phyloP scores from a whole-genome alignment of 495 filamentous ascomycete species.

The Lasiosphaeria ovina region DNA sequence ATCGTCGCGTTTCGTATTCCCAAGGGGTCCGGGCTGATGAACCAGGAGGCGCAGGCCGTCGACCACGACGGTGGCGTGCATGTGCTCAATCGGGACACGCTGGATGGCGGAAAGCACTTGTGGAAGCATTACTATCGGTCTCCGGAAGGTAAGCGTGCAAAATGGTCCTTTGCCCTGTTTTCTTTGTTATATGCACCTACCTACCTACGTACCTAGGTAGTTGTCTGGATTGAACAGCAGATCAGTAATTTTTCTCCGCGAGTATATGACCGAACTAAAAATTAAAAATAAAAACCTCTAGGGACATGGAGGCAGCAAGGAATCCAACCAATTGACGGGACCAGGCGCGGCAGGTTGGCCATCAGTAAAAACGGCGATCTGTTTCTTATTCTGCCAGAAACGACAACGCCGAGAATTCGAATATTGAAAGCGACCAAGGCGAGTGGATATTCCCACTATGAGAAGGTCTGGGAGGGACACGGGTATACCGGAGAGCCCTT shows the following conservation, averaged over 20 bases:
- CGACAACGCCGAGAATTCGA: conserved; percentile 22
- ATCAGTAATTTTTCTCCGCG: neutral
- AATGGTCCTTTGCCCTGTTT: neutral
- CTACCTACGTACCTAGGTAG: neutral
- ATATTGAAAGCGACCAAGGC: conserved; percentile 33
- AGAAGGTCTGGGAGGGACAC: conserved; percentile 32
- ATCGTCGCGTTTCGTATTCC: conserved; percentile 42
- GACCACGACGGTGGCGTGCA: conserved; percentile 45
- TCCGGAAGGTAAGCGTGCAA: conserved; percentile 28
- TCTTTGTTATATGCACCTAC: neutral
- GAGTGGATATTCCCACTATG: conserved; percentile 27
- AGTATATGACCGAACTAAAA: neutral
- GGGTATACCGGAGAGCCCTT: conserved; percentile 38
- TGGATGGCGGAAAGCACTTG: conserved; percentile 24
- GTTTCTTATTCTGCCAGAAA: conserved; percentile 38
- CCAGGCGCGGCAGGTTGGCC: conserved; percentile 36
- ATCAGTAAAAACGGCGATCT: conserved; percentile 34
- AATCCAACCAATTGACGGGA: conserved; percentile 31
- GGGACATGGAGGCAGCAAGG: conserved; percentile 31
- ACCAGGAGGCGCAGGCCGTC: conserved; percentile 50
- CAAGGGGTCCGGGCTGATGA: conserved; percentile 41
- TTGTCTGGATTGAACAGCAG: no score
- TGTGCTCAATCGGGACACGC: conserved; percentile 44
- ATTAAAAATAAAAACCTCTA: conserved; percentile 7
- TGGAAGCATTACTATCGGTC: conserved; percentile 50